A percentile compares a stretch with the other conserved stretches of the same genome.
These are phyloP conservation scores for Sporobolomyces roseus DNA, from an alignment of 768 basidiomycete species.

Conservation along the genomic window DNA sequence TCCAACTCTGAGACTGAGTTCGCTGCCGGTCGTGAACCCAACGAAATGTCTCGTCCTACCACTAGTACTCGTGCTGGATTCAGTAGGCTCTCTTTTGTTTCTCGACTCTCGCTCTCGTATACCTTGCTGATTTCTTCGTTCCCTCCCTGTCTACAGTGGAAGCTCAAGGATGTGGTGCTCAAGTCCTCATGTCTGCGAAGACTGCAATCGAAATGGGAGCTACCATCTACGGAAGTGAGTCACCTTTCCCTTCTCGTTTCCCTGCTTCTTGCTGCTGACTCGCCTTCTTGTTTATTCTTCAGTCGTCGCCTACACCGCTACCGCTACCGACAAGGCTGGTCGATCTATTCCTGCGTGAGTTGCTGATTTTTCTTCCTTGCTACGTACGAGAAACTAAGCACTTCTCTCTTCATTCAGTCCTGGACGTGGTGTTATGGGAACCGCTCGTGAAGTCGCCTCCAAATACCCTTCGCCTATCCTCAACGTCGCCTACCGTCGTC, in stretches of 20 bases:
- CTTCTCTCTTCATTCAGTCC: conserved; percentile 52
- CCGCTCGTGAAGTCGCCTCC: conserved; percentile 74
- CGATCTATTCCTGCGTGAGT: conserved; percentile 80
- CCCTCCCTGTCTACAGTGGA: conserved; percentile 58
- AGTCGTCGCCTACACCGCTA: conserved; percentile 94
- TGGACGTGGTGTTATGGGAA: conserved; percentile 82
- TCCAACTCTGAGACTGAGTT: conserved; percentile 95
- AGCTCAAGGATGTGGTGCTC: conserved; percentile 90
- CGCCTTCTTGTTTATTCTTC: too few species aligned
- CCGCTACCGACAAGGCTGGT: conserved; percentile 96
- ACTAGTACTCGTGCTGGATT: conserved; percentile 93
- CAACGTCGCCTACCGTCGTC: conserved; percentile 78
- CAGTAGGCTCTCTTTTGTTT: conserved; percentile 46
- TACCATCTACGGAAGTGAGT: conserved; percentile 71
- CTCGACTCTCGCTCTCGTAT: conserved; percentile 54
- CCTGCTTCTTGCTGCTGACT: too few species aligned
- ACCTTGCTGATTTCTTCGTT: neutral
- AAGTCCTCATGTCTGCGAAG: conserved; percentile 93
- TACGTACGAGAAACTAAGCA: neutral
- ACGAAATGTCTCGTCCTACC: conserved; percentile 96
- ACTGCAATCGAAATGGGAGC: conserved; percentile 91
- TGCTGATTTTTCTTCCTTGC: too few species aligned
- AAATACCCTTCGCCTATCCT: conserved; percentile 76
- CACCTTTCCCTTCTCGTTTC: too few species aligned
- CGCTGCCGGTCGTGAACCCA: conserved; percentile 97